Percentiles rank a stretch among this genome's conserved stretches.
Evolutionary conservation across 306 rosid genomes (phyloP).

Genomic region (Cucurbita ficifolia): DNA sequence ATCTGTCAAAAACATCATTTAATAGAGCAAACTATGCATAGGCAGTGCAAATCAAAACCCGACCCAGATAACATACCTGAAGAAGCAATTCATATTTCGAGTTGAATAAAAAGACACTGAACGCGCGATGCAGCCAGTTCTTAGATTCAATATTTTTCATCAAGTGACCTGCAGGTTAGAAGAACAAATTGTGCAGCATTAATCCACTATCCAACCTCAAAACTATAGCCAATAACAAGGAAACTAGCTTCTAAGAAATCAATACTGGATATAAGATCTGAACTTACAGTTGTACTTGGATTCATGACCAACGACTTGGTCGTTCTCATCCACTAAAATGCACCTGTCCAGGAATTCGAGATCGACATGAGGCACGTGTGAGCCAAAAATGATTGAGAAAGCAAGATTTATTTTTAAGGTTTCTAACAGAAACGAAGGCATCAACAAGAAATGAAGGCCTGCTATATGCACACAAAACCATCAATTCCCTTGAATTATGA

Average conservation of each 20-base stretch:
- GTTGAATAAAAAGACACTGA: slow-evolving; percentile 93
- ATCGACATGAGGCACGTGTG: not conserved
- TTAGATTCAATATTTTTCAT: slow-evolving; percentile 88
- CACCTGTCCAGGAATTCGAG: slow-evolving; percentile 45
- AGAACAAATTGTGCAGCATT: not conserved
- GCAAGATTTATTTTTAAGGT: not conserved
- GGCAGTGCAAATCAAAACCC: not conserved
- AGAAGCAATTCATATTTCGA: slow-evolving; percentile 84
- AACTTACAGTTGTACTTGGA: slow-evolving; percentile 90
- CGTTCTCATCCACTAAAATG: slow-evolving; percentile 96
- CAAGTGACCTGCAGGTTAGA: slow-evolving; percentile 59
- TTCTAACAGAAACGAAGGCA: not conserved
- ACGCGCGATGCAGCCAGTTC: slow-evolving; percentile 83
- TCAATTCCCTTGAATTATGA: not conserved
- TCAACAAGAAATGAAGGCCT: not conserved
- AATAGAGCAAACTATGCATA: not conserved
- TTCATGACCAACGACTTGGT: slow-evolving; percentile 79
- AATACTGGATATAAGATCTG: not conserved
- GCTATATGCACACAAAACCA: not conserved
- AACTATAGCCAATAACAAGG: not conserved
- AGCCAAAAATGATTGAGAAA: not conserved
- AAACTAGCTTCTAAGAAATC: not conserved
- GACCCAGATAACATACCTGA: slow-evolving; percentile 45
- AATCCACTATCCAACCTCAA: not conserved
- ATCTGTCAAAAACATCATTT: not conserved